phyloP scores from a whole-genome alignment of 2,329 filamentous ascomycete species.

The Trichothecium sympodiale region DNA sequence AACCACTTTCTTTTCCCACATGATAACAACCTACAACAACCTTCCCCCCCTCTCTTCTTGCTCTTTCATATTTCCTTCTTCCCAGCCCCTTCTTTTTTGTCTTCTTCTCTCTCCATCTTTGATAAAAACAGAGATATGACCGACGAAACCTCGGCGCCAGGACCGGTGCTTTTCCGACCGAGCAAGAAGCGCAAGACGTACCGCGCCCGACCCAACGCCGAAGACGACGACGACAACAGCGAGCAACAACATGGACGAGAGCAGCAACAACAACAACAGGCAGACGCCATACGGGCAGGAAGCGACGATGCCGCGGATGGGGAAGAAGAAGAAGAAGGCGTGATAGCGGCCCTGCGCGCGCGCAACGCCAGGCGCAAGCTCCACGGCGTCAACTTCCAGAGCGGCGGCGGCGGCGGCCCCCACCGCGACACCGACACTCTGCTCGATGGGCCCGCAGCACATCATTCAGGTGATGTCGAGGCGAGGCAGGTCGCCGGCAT shows the following conservation, averaged over 20 bases:
- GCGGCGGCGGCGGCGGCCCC: slow-evolving; percentile 13
- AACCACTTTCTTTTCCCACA: neutral
- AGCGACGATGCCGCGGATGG: slow-evolving; percentile 2
- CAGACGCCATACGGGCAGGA: slow-evolving; percentile 2
- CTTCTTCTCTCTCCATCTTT: too few relatives aligned
- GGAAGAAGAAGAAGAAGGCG: slow-evolving; percentile 15
- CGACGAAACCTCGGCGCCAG: slow-evolving; percentile 10
- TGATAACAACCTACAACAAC: neutral
- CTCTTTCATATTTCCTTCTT: neutral
- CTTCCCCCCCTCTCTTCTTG: neutral
- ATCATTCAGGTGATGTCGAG: slow-evolving; percentile 19
- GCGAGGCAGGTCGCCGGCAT: slow-evolving; percentile 13
- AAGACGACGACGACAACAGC: neutral
- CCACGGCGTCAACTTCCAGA: slow-evolving; percentile 46
- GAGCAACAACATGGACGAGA: neutral
- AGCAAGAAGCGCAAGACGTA: slow-evolving; percentile 51
- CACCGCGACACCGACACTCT: slow-evolving; percentile 11
- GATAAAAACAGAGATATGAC: slow-evolving; percentile 9
- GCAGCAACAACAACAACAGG: neutral
- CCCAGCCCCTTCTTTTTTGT: neutral
- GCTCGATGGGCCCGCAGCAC: too few relatives aligned
- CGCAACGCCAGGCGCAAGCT: slow-evolving; percentile 37
- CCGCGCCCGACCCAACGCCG: slow-evolving; percentile 33
- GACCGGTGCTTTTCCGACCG: slow-evolving; percentile 39
- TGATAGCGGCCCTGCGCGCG: slow-evolving; percentile 39